phyloP scores from a whole-genome alignment of 495 filamentous ascomycete genomes.

The Parathielavia hyrcaniae region DNA sequence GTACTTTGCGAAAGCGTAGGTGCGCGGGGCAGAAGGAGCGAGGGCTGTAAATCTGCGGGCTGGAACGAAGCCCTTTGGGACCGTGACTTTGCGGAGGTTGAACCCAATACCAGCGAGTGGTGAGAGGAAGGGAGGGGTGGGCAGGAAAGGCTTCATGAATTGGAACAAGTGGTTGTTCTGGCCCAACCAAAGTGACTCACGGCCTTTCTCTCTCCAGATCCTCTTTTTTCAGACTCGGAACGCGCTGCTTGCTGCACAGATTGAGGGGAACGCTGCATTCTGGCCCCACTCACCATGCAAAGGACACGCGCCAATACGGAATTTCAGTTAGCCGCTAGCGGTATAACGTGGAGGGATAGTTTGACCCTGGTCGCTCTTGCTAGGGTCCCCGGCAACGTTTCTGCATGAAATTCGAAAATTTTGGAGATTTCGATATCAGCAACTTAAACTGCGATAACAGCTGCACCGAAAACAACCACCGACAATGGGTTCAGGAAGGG shows the following conservation, averaged over 20 bases:
- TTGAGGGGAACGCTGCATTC: conserved; percentile 4
- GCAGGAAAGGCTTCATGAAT: conserved; percentile 27
- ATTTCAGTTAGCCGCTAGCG: conserved; percentile 27
- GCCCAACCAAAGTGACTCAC: conserved; percentile 32
- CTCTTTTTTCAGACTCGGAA: conserved; percentile 18
- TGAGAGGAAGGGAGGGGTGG: conserved; percentile 20
- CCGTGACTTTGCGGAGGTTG: conserved; percentile 17
- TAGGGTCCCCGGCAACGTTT: too few relatives aligned
- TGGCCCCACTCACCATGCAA: conserved; percentile 9
- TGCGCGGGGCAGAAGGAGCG: conserved; percentile 20
- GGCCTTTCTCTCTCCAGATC: conserved; percentile 13
- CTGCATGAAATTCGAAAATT: conserved; percentile 13
- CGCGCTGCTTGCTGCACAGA: conserved; percentile 12
- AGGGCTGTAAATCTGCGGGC: conserved; percentile 16
- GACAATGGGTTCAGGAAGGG: conserved; percentile 22
- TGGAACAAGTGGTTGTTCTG: conserved; percentile 7
- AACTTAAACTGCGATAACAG: not conserved
- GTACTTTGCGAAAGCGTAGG: conserved; percentile 7
- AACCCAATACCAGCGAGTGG: conserved; percentile 25
- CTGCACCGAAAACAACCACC: conserved; percentile 2
- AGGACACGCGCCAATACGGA: conserved; percentile 6
- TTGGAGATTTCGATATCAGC: conserved; percentile 5
- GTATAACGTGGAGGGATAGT: conserved; percentile 24
- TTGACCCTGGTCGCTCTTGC: conserved; percentile 4
- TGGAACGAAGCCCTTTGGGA: conserved; percentile 17